phyloP scores from a whole-genome alignment of 495 filamentous ascomycete species.

The Lepraria neglecta region DNA sequence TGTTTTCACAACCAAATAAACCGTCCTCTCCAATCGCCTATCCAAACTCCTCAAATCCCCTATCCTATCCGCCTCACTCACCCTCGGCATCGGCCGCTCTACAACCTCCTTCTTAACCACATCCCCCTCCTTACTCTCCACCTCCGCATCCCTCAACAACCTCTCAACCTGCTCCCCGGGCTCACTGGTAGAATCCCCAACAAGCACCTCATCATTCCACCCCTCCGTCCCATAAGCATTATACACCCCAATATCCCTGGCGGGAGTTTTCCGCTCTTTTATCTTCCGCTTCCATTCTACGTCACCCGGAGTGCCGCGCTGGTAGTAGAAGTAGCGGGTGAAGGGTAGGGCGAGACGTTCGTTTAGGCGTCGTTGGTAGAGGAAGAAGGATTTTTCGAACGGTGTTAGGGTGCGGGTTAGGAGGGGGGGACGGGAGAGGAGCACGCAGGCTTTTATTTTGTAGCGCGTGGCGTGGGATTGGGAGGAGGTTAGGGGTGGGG shows the following conservation, averaged over 20 bases:
- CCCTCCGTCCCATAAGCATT: slow-evolving; percentile 67
- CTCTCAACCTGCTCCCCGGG: slow-evolving; percentile 56
- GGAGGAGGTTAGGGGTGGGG: slow-evolving; percentile 28
- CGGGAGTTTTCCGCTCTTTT: slow-evolving; percentile 63
- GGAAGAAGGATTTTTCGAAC: slow-evolving; percentile 88
- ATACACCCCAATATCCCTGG: slow-evolving; percentile 81
- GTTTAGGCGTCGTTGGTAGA: slow-evolving; percentile 96
- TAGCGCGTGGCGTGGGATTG: slow-evolving; percentile 40
- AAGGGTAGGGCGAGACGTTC: slow-evolving; percentile 88
- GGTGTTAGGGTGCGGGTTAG: slow-evolving; percentile 75
- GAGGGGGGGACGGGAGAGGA: slow-evolving; percentile 82
- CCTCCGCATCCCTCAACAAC: slow-evolving; percentile 71
- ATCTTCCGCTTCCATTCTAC: slow-evolving; percentile 88
- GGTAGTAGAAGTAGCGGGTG: slow-evolving; percentile 91
- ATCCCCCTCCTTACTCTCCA: slow-evolving; percentile 55
- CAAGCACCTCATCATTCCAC: slow-evolving; percentile 90
- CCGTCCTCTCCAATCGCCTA: slow-evolving; percentile 63
- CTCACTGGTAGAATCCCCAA: slow-evolving; percentile 57
- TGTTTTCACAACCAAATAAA: slow-evolving; percentile 77
- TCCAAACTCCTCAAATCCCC: slow-evolving; percentile 70
- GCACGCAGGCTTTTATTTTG: slow-evolving; percentile 67
- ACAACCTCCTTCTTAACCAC: slow-evolving; percentile 56
- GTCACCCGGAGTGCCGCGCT: slow-evolving; percentile 75
- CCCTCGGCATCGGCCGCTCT: slow-evolving; percentile 61
- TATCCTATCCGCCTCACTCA: slow-evolving; percentile 75